Percentiles rank a stretch among this genome's conserved stretches.
Conservation (phyloP, 257 asterid genomes). For the Solanum arcanum region DNA sequence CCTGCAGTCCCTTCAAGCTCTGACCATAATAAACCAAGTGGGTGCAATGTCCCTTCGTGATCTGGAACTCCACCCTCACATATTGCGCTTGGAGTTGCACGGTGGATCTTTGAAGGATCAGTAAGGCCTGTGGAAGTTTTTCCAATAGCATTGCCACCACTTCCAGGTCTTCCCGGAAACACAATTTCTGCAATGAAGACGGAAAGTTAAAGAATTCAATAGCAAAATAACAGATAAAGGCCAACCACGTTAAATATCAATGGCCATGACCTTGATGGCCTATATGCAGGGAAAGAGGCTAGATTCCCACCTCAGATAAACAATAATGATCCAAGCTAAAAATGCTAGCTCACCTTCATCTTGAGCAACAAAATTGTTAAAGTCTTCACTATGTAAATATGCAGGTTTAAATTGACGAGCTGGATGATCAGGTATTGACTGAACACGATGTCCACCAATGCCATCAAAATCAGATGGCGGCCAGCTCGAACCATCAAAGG, state of each 20-base stretch:
- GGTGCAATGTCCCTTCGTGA: constrained; percentile 52
- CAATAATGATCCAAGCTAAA: not conserved
- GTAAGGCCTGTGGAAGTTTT: constrained; percentile 20
- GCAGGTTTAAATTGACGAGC: not conserved
- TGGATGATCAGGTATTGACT: constrained; percentile 29
- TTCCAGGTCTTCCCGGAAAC: constrained; percentile 81
- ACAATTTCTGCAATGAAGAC: constrained; percentile 37
- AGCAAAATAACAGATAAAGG: not conserved
- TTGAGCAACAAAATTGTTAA: constrained; percentile 32
- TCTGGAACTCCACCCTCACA: constrained; percentile 27
- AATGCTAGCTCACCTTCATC: constrained; percentile 53
- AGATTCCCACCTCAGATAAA: not conserved
- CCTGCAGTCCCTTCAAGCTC: constrained; percentile 69
- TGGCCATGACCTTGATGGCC: not conserved
- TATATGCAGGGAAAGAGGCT: not conserved
- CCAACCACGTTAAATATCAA: not conserved
- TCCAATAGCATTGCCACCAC: constrained; percentile 47
- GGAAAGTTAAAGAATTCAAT: not conserved
- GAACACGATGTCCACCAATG: constrained; percentile 22
- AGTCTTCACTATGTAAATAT: constrained; percentile 37
- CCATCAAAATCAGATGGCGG: constrained; percentile 46
- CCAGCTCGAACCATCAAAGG: constrained; percentile 41
- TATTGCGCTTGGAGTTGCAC: constrained; percentile 20
- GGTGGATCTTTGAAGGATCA: not conserved
- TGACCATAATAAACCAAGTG: constrained; percentile 78